Conservation (phyloP, 2,329 filamentous ascomycete genomes). For the Aschersonia sp. region DNA sequence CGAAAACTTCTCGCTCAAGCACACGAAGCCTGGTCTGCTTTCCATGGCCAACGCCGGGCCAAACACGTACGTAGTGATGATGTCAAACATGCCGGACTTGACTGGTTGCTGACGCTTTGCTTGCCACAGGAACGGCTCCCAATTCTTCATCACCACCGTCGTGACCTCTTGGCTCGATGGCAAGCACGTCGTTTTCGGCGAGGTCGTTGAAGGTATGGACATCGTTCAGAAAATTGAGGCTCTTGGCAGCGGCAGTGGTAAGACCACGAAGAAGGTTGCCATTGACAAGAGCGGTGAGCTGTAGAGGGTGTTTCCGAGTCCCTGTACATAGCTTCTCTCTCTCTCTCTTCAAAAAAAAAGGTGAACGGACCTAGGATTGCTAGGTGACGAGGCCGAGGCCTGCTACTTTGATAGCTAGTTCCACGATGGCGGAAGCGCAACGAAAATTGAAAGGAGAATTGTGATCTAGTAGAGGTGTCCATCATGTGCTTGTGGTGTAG, state of each 20-base stretch:
- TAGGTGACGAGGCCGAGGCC: not conserved
- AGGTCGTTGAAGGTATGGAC: slow-evolving; percentile 40
- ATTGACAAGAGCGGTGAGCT: slow-evolving; percentile 38
- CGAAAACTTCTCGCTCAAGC: slow-evolving; percentile 9
- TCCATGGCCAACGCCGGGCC: slow-evolving; percentile 10
- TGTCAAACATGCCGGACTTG: too few relatives aligned
- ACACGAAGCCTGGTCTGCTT: slow-evolving; percentile 8
- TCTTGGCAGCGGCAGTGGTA: slow-evolving; percentile 33
- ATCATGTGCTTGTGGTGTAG: too few relatives aligned
- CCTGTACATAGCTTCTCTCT: not conserved
- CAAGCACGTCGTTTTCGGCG: slow-evolving; percentile 75
- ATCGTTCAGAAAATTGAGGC: slow-evolving; percentile 49
- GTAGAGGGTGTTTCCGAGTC: slow-evolving; percentile 17
- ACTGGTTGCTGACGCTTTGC: not conserved
- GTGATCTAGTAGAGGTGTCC: too few relatives aligned
- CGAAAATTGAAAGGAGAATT: too few relatives aligned
- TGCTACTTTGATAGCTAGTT: too few relatives aligned
- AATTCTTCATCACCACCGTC: slow-evolving; percentile 96
- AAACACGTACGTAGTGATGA: slow-evolving; percentile 7
- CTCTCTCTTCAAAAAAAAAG: not conserved
- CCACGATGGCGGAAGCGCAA: too few relatives aligned
- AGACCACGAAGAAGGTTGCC: slow-evolving; percentile 41
- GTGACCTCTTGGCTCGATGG: slow-evolving; percentile 74
- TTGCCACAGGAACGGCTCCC: slow-evolving; percentile 69
- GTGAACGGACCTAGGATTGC: not conserved